phyloP scores from a whole-genome alignment of 169 alveolate species.

The Plasmodium knowlesi region DNA sequence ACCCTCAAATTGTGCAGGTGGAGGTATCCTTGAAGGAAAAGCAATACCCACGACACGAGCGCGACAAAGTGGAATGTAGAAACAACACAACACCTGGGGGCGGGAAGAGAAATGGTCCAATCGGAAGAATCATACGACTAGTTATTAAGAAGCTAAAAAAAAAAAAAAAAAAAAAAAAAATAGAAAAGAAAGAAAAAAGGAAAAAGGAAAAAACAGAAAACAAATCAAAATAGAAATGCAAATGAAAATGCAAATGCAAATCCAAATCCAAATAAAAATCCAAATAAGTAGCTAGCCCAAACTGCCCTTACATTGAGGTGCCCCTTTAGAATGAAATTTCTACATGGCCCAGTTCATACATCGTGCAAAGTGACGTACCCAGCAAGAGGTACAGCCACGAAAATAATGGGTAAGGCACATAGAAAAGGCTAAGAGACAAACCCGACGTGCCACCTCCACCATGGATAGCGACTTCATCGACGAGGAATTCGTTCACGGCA shows the following conservation, averaged over 20 bases:
- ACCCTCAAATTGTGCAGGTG: neutral
- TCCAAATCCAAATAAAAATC: neutral
- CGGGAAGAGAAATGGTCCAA: neutral
- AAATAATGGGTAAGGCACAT: neutral
- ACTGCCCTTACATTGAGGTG: neutral
- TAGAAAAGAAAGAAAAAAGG: too few relatives aligned
- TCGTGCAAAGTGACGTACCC: neutral
- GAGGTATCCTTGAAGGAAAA: neutral
- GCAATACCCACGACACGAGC: neutral
- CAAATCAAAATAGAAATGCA: too few relatives aligned
- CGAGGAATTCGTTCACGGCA: constrained; percentile 66
- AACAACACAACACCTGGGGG: neutral
- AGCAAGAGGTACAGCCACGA: neutral
- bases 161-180: too few relatives aligned
- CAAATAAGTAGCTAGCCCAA: neutral
- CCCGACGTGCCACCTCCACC: neutral
- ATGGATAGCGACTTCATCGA: constrained; percentile 71
- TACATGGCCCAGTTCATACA: neutral
- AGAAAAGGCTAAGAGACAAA: neutral
- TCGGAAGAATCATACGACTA: neutral
- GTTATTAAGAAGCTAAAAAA: neutral
- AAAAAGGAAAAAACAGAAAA: too few relatives aligned
- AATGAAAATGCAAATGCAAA: too few relatives aligned
- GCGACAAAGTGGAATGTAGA: neutral
- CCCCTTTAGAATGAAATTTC: neutral